Evolutionary conservation across 176 grass and related monocot genomes (phyloP), one percentile per base, ranked within the genome.

Genomic region (Zoysia japonica): DNA sequence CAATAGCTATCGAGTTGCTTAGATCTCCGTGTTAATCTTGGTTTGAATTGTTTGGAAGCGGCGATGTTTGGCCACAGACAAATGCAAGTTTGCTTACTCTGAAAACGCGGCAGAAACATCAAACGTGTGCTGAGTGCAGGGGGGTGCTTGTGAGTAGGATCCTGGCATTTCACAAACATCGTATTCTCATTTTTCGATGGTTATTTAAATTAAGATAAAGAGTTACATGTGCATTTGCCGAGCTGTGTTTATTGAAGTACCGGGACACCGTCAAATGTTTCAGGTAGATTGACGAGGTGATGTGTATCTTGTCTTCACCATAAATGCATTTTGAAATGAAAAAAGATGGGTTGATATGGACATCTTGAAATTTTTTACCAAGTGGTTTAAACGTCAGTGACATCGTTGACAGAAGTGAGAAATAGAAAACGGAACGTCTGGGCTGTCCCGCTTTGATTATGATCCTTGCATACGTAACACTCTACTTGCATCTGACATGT

Each of bases 11-110:
- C 28, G 28, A 28, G 28, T 28, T 49, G 69, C 77, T 49, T 73
- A 73, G 83, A 82, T 89, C 72, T 78, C 72, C 61, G 50, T 81
- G 76, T 50, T 82, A 68, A 88, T 77, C 67, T 73, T 73, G 78
- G 78, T 60, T 67, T 50, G 67, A 78, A 52, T 55, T 68, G 78
- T 82, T 62, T 80, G 36, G 44, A 41, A 61, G 65, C 39, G 66
- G 19, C 44, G 46, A 72, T 49, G 68, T 77, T 85, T 83, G 62
- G 81, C 41, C 47, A 63, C 20, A 5, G 2, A 9, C 77, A 49
- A 76, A 38, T 80, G 41, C 77, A 85, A 76, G 54, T 65, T 66
- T 70, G 65, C 56, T 53, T 66, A 37, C 50, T 55, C 14, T 53
- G 13, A 17, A 16, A 62, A 56, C 17, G 36, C 65, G 76, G 11